These are phyloP conservation scores for Paramyrothecium roridum DNA, from an alignment of 2,329 filamentous ascomycete genomes.

Conservation along the genomic window DNA sequence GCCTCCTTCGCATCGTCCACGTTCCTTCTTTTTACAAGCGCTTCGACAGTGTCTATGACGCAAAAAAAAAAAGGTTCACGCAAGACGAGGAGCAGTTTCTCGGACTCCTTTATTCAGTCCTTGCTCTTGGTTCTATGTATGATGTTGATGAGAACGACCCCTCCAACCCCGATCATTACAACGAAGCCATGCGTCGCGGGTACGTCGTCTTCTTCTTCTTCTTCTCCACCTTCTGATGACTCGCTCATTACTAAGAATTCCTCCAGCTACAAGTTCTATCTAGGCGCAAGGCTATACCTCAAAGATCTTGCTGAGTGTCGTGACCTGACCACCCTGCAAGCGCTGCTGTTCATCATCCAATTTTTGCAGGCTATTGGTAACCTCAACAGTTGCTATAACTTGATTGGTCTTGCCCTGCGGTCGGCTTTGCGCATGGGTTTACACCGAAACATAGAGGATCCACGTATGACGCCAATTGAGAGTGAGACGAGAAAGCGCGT, in stretches of 20 bases:
- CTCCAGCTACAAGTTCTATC: slow-evolving; percentile 1
- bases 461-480: not conserved
- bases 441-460: not conserved
- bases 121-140: slow-evolving; percentile 1
- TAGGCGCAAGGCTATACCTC: not conserved
- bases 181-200: slow-evolving; percentile 1
- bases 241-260: not conserved
- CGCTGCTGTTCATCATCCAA: not conserved
- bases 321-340: not conserved
- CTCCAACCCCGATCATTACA: slow-evolving; percentile 2
- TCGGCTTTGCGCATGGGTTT: slow-evolving; percentile 1
- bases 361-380: slow-evolving; percentile 1
- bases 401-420: slow-evolving; percentile 1
- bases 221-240: too few species aligned
- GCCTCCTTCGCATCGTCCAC: not conserved
- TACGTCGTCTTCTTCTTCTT: not conserved
- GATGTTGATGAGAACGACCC: slow-evolving; percentile 2
- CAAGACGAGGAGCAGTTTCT: not conserved
- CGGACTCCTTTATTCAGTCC: slow-evolving; percentile 1
- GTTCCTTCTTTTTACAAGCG: not conserved
- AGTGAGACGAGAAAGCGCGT: not conserved
- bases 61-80: not conserved
- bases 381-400: not conserved
- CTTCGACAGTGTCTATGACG: not conserved
- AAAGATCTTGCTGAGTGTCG: not conserved